Percentiles rank a stretch among this genome's conserved stretches.
Evolutionary conservation across 2,329 filamentous ascomycete species (phyloP).

Genomic region (Cladosporium sp.): DNA sequence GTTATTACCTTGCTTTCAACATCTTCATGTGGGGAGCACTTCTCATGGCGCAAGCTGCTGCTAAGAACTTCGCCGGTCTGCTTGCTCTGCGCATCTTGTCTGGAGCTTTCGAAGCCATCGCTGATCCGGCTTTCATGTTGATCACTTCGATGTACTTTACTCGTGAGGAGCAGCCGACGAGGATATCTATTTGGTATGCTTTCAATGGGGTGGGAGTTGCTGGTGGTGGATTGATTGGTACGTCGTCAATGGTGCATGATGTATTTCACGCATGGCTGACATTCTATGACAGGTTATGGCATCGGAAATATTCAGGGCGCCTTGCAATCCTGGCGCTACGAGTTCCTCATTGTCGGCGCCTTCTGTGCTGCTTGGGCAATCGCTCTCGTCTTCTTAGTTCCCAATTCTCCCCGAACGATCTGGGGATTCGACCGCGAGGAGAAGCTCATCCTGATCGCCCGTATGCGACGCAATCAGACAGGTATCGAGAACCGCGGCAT

Average conservation of each 20-base stretch:
- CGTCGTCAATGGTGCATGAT: constrained; percentile 24
- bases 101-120: constrained; percentile 65
- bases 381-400: constrained; percentile 56
- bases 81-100: constrained; percentile 59
- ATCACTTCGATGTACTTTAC: constrained; percentile 19
- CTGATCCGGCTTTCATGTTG: constrained; percentile 40
- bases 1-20: constrained; percentile 54
- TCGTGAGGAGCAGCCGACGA: constrained; percentile 15
- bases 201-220: constrained; percentile 6
- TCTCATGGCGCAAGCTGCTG: constrained; percentile 55
- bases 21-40: constrained; percentile 58
- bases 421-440: constrained; percentile 53
- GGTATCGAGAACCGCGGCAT: constrained; percentile 41
- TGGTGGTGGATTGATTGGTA: constrained; percentile 37
- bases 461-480: constrained; percentile 41
- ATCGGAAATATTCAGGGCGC: constrained; percentile 56
- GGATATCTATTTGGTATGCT: constrained; percentile 27
- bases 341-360: constrained; percentile 33
- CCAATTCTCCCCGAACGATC: constrained; percentile 58
- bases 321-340: constrained; percentile 60
- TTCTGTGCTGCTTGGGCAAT: constrained; percentile 50
- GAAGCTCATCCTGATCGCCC: constrained; percentile 55
- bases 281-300: constrained; percentile 29
- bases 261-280: background rate
- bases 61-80: constrained; percentile 53